These are phyloP conservation scores for Calonectria multiphialidica DNA, from an alignment of 2,329 filamentous ascomycete genomes.

Conservation along the genomic window DNA sequence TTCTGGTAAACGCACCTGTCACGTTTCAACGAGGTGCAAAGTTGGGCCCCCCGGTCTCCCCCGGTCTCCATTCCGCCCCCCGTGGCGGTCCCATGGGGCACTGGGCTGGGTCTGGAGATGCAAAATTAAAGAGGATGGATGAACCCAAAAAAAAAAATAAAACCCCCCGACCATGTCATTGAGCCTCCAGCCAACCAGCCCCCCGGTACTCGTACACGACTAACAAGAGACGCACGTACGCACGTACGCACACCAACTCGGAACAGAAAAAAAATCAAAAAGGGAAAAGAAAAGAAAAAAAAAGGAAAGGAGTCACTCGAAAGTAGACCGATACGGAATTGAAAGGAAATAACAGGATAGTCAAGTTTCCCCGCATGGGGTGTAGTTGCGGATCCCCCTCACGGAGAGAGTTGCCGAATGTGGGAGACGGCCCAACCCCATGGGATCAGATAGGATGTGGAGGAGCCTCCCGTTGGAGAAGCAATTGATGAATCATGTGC, in stretches of 20 bases:
- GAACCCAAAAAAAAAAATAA: background rate
- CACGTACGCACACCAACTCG: background rate
- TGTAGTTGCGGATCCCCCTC: background rate
- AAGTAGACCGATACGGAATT: background rate
- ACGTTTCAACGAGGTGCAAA: background rate
- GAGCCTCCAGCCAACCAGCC: background rate
- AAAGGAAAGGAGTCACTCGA: too few relatives aligned
- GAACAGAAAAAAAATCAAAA: background rate
- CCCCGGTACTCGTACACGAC: background rate
- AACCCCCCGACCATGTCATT: background rate
- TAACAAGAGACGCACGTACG: background rate
- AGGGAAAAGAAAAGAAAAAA: background rate
- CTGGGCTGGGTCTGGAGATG: background rate
- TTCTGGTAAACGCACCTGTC: constrained; percentile 17
- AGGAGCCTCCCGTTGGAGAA: background rate
- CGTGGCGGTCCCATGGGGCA: background rate
- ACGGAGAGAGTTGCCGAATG: constrained; percentile 4
- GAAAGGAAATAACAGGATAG: background rate
- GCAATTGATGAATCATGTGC: background rate
- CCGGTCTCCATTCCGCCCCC: background rate
- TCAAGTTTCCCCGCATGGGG: constrained; percentile 20
- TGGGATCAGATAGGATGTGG: background rate
- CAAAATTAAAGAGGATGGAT: background rate
- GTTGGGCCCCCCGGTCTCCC: background rate
- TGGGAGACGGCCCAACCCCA: background rate